Evolutionary conservation across 2,329 filamentous ascomycete species (phyloP), one percentile per base, ranked within the genome.

Genomic region (Amesomyces nigricolor): DNA sequence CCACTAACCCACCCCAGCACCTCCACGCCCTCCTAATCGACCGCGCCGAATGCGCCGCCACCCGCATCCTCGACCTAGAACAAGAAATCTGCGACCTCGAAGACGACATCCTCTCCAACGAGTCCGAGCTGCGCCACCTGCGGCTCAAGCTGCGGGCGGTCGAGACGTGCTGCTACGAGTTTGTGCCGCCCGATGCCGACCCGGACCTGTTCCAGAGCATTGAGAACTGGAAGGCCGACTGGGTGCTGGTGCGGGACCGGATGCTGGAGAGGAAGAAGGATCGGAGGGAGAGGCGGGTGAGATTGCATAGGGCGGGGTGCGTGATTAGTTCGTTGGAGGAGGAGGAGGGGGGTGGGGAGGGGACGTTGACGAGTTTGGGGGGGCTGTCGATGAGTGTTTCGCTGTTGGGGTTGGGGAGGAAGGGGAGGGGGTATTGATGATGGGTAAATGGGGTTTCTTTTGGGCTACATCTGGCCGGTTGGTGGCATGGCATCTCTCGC

Each of bases 121-220:
- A 84, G 59, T 78, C 81, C 40, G 82, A 86, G 65, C 74, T 86
- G 29, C 75, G 79, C 44, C 81, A 81, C 65, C 75, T 84, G 42
- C 79, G 81, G 55, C 80, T 88, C 58, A 78, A 81, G 64, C 74
- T 85, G 59, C 81, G 83, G 61, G 81, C 79, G 19, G 77, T 86
- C 61, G 81, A 86, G 71, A 77, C 83, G 16, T 79, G 82, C 61
- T 77, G 78, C 65, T 72, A 72, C 37, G 67, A 68, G 58, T 73
- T 75, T 57, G 67, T 77, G n/a, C 67, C 55, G 73, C 74, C 73
- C 43, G 75, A 76, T 54, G 73, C 73, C 2, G 79, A 84, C 65
- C 72, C 74, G 29, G 81, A 84, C 57, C 75, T 86, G 35, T 72
- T 77, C 58, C 75, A 78, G 58, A 82, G 80, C 66, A 84, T 86